Conservation (phyloP, 1,284 basidiomycete genomes). For the Ceratobasidium sp. region DNA sequence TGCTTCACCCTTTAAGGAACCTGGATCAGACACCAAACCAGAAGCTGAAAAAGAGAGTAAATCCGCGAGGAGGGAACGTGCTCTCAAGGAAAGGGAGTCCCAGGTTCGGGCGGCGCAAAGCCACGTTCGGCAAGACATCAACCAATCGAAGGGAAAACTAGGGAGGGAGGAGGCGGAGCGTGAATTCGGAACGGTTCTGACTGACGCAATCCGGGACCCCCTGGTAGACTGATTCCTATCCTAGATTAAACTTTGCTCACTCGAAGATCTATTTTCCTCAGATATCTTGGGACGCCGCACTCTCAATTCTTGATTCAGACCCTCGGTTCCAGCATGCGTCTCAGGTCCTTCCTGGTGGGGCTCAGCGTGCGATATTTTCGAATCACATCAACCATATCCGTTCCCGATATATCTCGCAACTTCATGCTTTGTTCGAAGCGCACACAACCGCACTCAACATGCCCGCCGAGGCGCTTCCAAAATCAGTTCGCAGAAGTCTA, state of each 20-base stretch:
- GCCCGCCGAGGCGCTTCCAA: slow-evolving; percentile 65
- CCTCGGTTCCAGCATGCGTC: slow-evolving; percentile 77
- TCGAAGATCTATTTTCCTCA: slow-evolving; percentile 52
- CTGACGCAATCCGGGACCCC: slow-evolving; percentile 90
- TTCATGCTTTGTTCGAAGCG: slow-evolving; percentile 79
- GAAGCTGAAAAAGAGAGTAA: slow-evolving; percentile 60
- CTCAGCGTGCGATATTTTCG: slow-evolving; percentile 78
- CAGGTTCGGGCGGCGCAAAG: slow-evolving; percentile 88
- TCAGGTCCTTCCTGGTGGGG: slow-evolving; percentile 65
- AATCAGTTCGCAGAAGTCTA: slow-evolving; percentile 60
- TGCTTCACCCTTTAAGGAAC: slow-evolving; percentile 33
- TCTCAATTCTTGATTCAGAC: slow-evolving; percentile 79
- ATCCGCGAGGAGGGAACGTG: slow-evolving; percentile 62
- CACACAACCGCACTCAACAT: slow-evolving; percentile 76
- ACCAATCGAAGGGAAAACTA: slow-evolving; percentile 75
- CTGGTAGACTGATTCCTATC: slow-evolving; percentile 69
- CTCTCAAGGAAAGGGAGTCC: slow-evolving; percentile 79
- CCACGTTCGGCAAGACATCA: slow-evolving; percentile 77
- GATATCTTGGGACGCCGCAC: slow-evolving; percentile 70
- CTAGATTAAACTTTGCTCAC: slow-evolving; percentile 8
- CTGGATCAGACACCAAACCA: slow-evolving; percentile 56
- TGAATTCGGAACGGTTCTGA: slow-evolving; percentile 85
- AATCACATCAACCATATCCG: slow-evolving; percentile 77
- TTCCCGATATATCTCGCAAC: slow-evolving; percentile 73
- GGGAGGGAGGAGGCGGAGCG: slow-evolving; percentile 86